phyloP scores from a whole-genome alignment of 495 filamentous ascomycete genomes.

The Thozetella sp. region DNA sequence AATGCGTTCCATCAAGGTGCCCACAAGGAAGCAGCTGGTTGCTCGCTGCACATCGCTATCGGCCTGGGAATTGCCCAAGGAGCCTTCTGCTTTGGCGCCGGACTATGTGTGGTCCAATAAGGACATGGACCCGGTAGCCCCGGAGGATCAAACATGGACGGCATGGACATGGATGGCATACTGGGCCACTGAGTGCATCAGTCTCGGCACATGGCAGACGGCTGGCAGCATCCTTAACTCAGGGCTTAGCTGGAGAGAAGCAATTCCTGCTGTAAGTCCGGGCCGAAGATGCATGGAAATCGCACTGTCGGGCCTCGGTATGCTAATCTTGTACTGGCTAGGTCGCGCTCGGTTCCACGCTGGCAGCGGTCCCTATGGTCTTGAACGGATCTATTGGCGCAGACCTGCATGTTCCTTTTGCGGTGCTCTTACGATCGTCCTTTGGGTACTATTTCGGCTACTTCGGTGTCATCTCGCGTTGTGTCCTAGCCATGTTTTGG shows the following conservation, averaged over 20 bases:
- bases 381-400: not conserved
- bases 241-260: too few species aligned
- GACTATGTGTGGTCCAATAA: not conserved
- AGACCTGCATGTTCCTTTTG: not conserved
- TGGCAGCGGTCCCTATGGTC: too few species aligned
- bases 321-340: not conserved
- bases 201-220: too few species aligned
- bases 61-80: not conserved
- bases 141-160: not conserved
- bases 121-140: not conserved
- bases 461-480: not conserved
- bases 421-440: not conserved
- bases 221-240: too few species aligned
- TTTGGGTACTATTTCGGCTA: not conserved
- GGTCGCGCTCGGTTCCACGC: too few species aligned
- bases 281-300: too few species aligned
- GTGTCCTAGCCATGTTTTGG: not conserved
- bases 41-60: too few species aligned
- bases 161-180: not conserved
- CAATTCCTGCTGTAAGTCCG: too few species aligned
- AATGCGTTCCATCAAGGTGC: too few species aligned
- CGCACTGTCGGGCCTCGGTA: too few species aligned
- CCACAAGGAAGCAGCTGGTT: too few species aligned
- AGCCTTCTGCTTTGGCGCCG: not conserved
- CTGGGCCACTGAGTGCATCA: too few species aligned